Evolutionary conservation across 2,329 filamentous ascomycete genomes (phyloP), one percentile per base, ranked within the genome.

Genomic region (Neonectria coccinea): DNA sequence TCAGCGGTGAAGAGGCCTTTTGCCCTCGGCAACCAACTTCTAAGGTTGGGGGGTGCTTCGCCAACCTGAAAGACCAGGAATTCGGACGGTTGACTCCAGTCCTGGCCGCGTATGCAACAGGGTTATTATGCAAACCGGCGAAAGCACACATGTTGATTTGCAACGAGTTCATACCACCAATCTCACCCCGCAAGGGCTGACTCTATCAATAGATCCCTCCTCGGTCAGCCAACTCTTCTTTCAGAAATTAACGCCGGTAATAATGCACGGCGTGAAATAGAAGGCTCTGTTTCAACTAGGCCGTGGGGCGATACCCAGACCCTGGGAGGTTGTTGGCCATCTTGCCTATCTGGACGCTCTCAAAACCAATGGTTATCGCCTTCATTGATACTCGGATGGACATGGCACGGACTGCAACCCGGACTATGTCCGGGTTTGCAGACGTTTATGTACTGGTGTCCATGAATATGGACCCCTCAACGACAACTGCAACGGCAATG

Each of bases 141-240:
- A 41, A 31, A n/a, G 9, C 22, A 16, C 10, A 9, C 42, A 55
- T 63, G 22, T 41, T 57, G 54, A 45, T 52, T 53, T 42, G 41
- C 4, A 55, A 55, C 31, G 39, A 12, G 31, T 47, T 33, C 39
- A 27, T 42, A 14, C 14, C 57, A 25, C 42, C 36, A 47, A 50
- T 58, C 60, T 50, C 42, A 63, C 48, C 60, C 59, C 45, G 54
- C 41, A 53, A 53, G 53, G 39, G 22, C 59, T 29, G 18, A 29
- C 53, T 52, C 53, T 62, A 57, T 62, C 54, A 57, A 57, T 57
- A 62, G 54, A 53, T 62, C 22, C 22, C 47, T 62, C 22, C 14
- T 53, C 59, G 59, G 59, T 48, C 59, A 52, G 47, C 59, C 18
- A 57, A 47, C 18, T 27, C 59, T 62, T 53, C 29, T 57, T 62